Evolutionary conservation across 208 protist species (phyloP), one percentile per base, ranked within the genome.

Genomic region (Trypanosoma scelopori): DNA sequence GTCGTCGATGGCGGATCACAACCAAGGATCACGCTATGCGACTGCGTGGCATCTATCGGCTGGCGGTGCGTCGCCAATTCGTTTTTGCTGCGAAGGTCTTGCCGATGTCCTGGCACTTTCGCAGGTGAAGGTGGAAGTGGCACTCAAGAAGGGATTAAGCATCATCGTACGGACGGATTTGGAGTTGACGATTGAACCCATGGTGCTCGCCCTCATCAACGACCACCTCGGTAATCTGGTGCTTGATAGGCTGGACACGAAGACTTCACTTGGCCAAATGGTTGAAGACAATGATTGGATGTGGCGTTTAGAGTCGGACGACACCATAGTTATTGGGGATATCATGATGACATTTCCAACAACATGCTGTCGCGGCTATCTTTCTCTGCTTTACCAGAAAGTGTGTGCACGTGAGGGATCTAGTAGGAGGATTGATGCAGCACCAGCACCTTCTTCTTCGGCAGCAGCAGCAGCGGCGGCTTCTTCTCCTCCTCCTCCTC

Each of bases 61-160:
- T 9, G 35, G 52, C 55, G 45, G 22, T 7, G 32, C 46, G 18
- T 20, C 47, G 5, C 64, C 64, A 15, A 22, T 70, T 55, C 43
- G 55, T 27, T 32, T 70, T 48, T 55, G 7, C 20, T 70, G 64
- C 32, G 30, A 60, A 30, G 63, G 43, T 23, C 22, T 58, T 53
- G 52, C 72, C 23, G 76, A 87, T 41, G 25, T 90, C 0, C 22
- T 93, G 22, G 81, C 74, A 23, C 74, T 90, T 45, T 75, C 79
- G 0, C 64, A 69, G 1, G 52, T 85, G 30, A 68, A 83, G 52
- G 43, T 84, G 28, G 47, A 60, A n/a, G 47, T 83, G 18, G 4
- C 74, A 20, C 80, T 80, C 37, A 55, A 70, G 23, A 50, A 42
- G 18, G 70, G 79, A 52, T 52, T 87, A 5, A 63, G 60, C 11